Base-by-base conservation (phyloP, 805 yeast genomes). In the Pichia phayaonensis region DNA sequence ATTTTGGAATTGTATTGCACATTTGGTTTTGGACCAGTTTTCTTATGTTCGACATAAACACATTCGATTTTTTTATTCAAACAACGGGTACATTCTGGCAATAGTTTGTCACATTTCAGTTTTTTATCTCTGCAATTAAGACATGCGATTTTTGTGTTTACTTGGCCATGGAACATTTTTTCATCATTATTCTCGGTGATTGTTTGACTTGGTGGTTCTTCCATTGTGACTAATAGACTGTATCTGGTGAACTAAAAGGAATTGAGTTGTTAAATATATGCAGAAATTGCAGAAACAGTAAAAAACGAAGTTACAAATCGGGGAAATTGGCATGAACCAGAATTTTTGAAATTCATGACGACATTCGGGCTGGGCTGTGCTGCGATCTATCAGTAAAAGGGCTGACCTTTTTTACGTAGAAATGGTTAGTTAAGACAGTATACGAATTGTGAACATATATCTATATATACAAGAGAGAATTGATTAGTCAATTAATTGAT, bases 21-120 rank as follows among this genome's bases (percentile, higher is more conserved):
- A 16, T 22, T 23, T 31, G 55, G 60, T 48, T 66, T 66, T 3
- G 70, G 70, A 0, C 70, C 70, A 11, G 67, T 65, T 50, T 66
- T 66, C 45, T 52, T 58, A 44, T 59, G 69, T 8, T 57, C 50
- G 1, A 62, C 40, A 43, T 66, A 66, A 3, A 57, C 49, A 44
- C 70, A 66, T 13, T 47, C 51, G 8, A 46, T 13, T 1, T 56
- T 44, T 44, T 55, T 61, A 8, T 47, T 10, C 2, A 29, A 21
- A 47, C 70, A 66, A 27, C 64, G 54, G 3, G 57, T 20, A 44
- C 70, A 66, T 7, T 23, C 24, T 1, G 70, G 69, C 10, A 42
- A 27, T 8, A 31, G 21, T 47, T 60, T 65, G 34, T 64, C 67
- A 48, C 72, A 67, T 48, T 60, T 63, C 15, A 65, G 55, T 48